Percentiles rank a stretch among this genome's conserved stretches.
Conservation (phyloP, 2,329 filamentous ascomycete genomes). For the Venturiaceae sp. region DNA sequence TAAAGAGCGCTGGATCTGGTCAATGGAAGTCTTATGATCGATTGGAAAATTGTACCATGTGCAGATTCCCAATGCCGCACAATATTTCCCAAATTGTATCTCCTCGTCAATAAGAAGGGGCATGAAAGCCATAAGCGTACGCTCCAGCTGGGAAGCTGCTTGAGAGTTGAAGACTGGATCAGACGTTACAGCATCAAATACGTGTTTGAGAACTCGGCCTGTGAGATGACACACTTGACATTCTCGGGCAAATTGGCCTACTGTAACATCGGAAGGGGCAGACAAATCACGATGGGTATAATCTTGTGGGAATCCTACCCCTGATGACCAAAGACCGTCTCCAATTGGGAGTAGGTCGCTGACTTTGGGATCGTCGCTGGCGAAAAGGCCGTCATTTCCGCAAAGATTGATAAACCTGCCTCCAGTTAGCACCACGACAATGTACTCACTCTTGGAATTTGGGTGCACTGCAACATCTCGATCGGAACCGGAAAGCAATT, state of each 20-base stretch:
- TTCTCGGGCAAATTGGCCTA: constrained; percentile 20
- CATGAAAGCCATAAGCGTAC: background rate
- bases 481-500: no score
- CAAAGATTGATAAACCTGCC: background rate
- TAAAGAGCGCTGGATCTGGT: background rate
- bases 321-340: constrained; percentile 17
- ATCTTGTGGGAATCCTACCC: constrained; percentile 18
- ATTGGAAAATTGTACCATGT: background rate
- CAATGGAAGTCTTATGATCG: background rate
- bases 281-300: constrained; percentile 18
- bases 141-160: background rate
- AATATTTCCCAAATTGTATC: constrained; percentile 1
- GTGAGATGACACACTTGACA: constrained; percentile 24
- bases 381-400: background rate
- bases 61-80: background rate
- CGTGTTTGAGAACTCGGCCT: constrained; percentile 19
- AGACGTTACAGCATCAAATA: background rate
- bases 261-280: constrained; percentile 12
- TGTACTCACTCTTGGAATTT: no score
- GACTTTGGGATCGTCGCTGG: background rate
- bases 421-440: background rate
- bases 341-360: constrained; percentile 14
- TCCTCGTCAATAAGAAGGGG: constrained; percentile 1
- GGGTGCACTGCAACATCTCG: no score
- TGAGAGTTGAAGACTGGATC: background rate